phyloP scores from a whole-genome alignment of 768 basidiomycete species.

The Suillus discolor region DNA sequence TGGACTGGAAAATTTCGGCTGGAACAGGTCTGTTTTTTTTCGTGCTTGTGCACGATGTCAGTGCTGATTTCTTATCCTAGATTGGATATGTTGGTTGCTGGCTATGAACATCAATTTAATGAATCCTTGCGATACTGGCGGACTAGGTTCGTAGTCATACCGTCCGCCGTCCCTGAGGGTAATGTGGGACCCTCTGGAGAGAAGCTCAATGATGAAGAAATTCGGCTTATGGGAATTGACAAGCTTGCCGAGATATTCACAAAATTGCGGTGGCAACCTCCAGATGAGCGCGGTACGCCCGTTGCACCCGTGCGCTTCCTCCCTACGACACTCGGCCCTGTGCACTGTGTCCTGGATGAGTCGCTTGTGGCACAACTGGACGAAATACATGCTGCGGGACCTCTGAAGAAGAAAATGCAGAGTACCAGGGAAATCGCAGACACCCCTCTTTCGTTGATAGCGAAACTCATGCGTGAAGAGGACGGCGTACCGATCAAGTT shows the following conservation, averaged over 20 bases:
- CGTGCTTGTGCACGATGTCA: slow-evolving; percentile 6
- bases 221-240: slow-evolving; percentile 86
- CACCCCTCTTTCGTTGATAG: slow-evolving; percentile 63
- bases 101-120: slow-evolving; percentile 78
- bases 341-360: slow-evolving; percentile 77
- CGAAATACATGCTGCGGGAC: slow-evolving; percentile 73
- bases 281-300: slow-evolving; percentile 41
- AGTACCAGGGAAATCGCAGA: slow-evolving; percentile 74
- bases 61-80: slow-evolving; percentile 38
- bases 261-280: slow-evolving; percentile 76
- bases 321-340: slow-evolving; percentile 83
- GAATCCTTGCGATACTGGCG: slow-evolving; percentile 92
- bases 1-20: slow-evolving; percentile 81
- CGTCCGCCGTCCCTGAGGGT: slow-evolving; percentile 64
- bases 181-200: slow-evolving; percentile 68
- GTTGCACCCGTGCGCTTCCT: slow-evolving; percentile 73
- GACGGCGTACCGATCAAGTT: slow-evolving; percentile 84
- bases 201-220: slow-evolving; percentile 82
- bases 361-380: slow-evolving; percentile 79
- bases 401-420: slow-evolving; percentile 78
- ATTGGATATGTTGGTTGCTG: slow-evolving; percentile 82
- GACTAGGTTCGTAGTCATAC: slow-evolving; percentile 91
- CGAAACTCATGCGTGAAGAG: slow-evolving; percentile 84
- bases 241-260: slow-evolving; percentile 89
- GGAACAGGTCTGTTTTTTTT: slow-evolving; percentile 66